phyloP scores from a whole-genome alignment of 2,329 filamentous ascomycete genomes.

The Xylaria sp. region DNA sequence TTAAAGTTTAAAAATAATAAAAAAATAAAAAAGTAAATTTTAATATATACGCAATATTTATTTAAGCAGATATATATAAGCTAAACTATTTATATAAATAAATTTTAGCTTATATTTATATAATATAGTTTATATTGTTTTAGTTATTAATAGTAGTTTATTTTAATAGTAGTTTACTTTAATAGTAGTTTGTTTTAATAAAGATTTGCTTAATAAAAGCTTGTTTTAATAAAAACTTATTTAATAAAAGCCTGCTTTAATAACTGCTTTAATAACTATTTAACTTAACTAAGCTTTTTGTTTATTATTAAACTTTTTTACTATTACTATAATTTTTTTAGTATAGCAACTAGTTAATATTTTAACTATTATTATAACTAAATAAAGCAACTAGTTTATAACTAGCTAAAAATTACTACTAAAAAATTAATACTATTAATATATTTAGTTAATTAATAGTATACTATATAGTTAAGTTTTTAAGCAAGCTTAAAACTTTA shows the following conservation, averaged over 20 bases:
- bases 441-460: neutral
- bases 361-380: neutral
- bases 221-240: no score
- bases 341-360: neutral
- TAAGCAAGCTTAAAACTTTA: neutral
- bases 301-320: neutral
- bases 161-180: neutral
- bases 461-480: neutral
- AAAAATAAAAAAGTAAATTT: neutral
- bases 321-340: neutral
- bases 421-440: neutral
- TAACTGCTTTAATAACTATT: neutral
- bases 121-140: no score
- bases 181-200: neutral
- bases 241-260: neutral
- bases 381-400: neutral
- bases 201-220: no score
- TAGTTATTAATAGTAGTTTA: no score
- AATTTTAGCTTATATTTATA: no score
- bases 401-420: neutral
- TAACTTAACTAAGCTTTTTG: neutral
- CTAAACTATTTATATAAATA: neutral
- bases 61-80: neutral
- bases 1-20: neutral
- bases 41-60: neutral